These are phyloP conservation scores for Colletotrichum sp. DNA, from an alignment of 2,329 filamentous ascomycete genomes.

Conservation along the genomic window DNA sequence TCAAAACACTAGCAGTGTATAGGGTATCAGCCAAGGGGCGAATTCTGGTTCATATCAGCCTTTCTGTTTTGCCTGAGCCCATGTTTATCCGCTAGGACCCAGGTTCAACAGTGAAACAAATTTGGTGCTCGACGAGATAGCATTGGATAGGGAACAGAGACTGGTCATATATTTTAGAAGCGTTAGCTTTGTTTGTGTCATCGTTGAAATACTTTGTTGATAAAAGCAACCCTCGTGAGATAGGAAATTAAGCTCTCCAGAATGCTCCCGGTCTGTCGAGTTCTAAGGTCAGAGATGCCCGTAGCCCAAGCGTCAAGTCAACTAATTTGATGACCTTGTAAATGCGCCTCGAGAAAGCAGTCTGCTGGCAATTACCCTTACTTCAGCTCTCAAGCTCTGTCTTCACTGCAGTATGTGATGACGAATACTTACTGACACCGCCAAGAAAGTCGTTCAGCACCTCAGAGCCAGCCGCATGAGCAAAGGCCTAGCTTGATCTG, in stretches of 20 bases:
- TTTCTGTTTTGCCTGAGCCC: not conserved
- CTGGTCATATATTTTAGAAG: accelerated
- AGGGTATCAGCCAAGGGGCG: no score
- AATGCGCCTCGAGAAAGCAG: not conserved
- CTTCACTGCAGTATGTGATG: not conserved
- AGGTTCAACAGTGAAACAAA: accelerated
- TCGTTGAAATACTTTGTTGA: not conserved
- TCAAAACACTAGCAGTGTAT: not conserved
- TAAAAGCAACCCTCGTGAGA: not conserved
- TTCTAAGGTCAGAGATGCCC: not conserved
- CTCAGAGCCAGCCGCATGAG: not conserved
- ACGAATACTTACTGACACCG: not conserved
- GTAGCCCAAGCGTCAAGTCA: not conserved
- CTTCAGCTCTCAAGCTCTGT: not conserved
- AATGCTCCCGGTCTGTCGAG: not conserved
- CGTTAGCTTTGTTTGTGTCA: not conserved
- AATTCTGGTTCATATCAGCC: no score
- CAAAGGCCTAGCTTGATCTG: not conserved
- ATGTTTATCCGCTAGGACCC: not conserved
- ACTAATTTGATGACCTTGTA: not conserved
- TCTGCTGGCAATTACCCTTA: not conserved
- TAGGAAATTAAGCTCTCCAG: not conserved
- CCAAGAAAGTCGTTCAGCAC: not conserved
- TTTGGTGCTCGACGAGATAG: not conserved
- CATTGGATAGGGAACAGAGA: not conserved